These are phyloP conservation scores for Boletales sp. DNA, from an alignment of 768 basidiomycete species.

Conservation along the genomic window DNA sequence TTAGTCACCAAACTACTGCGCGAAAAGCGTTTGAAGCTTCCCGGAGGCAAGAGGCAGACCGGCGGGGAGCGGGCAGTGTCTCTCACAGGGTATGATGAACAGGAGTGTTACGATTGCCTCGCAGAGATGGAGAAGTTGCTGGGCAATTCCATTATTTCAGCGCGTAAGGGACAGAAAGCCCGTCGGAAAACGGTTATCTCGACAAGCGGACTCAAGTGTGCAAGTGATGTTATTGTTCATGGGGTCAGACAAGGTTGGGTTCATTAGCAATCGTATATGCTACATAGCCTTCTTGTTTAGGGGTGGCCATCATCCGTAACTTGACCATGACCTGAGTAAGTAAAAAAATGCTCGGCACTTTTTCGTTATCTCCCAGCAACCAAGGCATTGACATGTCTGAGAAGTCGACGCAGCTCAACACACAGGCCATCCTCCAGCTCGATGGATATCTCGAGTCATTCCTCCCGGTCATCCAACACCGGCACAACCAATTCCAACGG, in stretches of 20 bases:
- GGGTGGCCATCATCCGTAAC: no score
- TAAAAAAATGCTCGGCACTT: conserved; percentile 2
- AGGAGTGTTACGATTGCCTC: conserved; percentile 66
- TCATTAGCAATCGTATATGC: conserved; percentile 13
- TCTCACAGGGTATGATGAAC: conserved; percentile 51
- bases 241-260: conserved; percentile 65
- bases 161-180: conserved; percentile 31
- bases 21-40: conserved; percentile 62
- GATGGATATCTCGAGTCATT: conserved; percentile 78
- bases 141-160: conserved; percentile 39
- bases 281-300: neutral
- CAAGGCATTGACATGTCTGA: conserved; percentile 35
- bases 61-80: conserved; percentile 13
- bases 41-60: conserved; percentile 39
- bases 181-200: conserved; percentile 32
- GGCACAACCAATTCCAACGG: conserved; percentile 63
- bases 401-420: conserved; percentile 44
- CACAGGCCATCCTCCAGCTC: conserved; percentile 54
- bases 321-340: neutral
- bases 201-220: conserved; percentile 35
- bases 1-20: conserved; percentile 68
- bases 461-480: conserved; percentile 61
- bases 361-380: neutral
- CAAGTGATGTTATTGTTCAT: conserved; percentile 59
- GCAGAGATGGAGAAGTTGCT: conserved; percentile 63